Evolutionary conservation across 2,329 filamentous ascomycete genomes (phyloP).

Genomic region (Pezicula rhizophila): DNA sequence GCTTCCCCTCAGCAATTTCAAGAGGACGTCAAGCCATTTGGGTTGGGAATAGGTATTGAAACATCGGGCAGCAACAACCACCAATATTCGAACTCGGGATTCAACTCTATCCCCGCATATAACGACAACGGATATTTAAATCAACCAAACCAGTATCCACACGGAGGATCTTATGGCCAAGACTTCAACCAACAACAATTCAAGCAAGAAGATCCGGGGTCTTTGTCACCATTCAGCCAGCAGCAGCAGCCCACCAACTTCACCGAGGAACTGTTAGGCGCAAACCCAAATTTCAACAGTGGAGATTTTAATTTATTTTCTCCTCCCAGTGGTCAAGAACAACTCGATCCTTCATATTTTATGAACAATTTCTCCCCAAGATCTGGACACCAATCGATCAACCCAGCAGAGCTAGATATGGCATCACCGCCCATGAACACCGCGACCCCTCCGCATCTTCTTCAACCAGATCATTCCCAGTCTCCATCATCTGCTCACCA

Average conservation of each 20-base stretch:
- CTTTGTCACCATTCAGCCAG: conserved; percentile 29
- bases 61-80: conserved; percentile 30
- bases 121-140: conserved; percentile 39
- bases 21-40: conserved; percentile 42
- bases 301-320: conserved; percentile 63
- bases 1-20: conserved; percentile 49
- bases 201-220: conserved; percentile 22
- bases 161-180: conserved; percentile 19
- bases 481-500: conserved; percentile 29
- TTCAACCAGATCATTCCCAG: conserved; percentile 20
- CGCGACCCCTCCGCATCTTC: conserved; percentile 22
- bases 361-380: conserved; percentile 40
- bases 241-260: conserved; percentile 40
- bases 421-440: conserved; percentile 30
- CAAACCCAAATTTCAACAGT: conserved; percentile 45
- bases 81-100: conserved; percentile 40
- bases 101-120: conserved; percentile 26
- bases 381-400: conserved; percentile 35
- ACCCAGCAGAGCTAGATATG: conserved; percentile 43
- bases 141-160: conserved; percentile 26
- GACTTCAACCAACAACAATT: conserved; percentile 28
- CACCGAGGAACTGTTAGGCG: conserved; percentile 39
- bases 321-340: conserved; percentile 43
- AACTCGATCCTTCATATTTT: conserved; percentile 58
- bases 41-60: conserved; percentile 53